Conservation (phyloP, 139 green algal genomes). For the Nannochloris sp. region DNA sequence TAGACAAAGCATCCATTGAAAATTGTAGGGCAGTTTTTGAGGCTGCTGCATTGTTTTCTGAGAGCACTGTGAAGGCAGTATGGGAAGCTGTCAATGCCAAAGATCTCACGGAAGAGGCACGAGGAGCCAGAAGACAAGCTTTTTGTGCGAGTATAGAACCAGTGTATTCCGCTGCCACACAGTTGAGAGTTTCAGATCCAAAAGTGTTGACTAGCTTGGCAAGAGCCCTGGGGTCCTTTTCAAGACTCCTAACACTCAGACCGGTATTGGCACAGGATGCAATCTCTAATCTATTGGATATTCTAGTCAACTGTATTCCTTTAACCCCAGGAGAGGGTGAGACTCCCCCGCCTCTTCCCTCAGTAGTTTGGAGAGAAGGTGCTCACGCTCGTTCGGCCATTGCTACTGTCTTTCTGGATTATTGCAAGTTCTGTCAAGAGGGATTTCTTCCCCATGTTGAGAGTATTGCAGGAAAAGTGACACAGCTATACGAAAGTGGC, state of each 20-base stretch:
- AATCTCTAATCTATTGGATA: constrained; percentile 29
- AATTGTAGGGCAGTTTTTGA: constrained; percentile 27
- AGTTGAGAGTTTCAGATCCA: constrained; percentile 18
- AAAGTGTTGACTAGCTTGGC: constrained; percentile 22
- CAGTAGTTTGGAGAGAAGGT: constrained; percentile 26
- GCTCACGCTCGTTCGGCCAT: constrained; percentile 24
- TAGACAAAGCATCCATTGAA: constrained; percentile 12
- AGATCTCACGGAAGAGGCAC: constrained; percentile 10
- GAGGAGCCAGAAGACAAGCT: not conserved
- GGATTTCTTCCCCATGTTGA: constrained; percentile 53
- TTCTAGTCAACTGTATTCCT: constrained; percentile 24
- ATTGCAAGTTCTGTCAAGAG: constrained; percentile 35
- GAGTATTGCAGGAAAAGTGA: constrained; percentile 36
- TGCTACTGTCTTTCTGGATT: constrained; percentile 27
- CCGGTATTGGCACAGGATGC: constrained; percentile 15
- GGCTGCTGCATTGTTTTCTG: constrained; percentile 30
- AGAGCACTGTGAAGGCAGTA: constrained; percentile 24
- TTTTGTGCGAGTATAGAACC: constrained; percentile 20
- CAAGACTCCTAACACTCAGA: constrained; percentile 12
- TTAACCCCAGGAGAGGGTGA: constrained; percentile 16
- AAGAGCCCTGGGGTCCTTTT: constrained; percentile 25
- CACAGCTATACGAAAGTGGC: constrained; percentile 42
- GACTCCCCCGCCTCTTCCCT: constrained; percentile 23
- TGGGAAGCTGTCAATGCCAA: constrained; percentile 13
- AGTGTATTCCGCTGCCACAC: constrained; percentile 33